Percentiles rank a stretch among this genome's conserved stretches.
phyloP scores from a whole-genome alignment of 768 basidiomycete species.

The Lentinula sp. region DNA sequence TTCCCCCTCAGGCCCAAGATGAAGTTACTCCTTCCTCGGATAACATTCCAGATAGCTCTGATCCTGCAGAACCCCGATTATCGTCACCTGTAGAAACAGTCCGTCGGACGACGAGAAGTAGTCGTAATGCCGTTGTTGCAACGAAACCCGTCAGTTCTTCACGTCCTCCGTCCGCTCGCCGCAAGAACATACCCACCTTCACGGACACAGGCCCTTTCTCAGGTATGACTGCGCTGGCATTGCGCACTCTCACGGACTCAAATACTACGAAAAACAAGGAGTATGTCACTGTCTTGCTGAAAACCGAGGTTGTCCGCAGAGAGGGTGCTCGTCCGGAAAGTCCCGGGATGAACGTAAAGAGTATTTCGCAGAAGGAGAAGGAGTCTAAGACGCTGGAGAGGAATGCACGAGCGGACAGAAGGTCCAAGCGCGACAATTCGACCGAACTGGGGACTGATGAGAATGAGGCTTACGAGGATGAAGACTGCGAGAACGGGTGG shows the following conservation, averaged over 20 bases:
- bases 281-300: slow-evolving; percentile 52
- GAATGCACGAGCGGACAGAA: slow-evolving; percentile 53
- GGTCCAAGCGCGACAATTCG: slow-evolving; percentile 40
- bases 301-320: slow-evolving; percentile 66
- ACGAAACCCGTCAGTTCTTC: not conserved
- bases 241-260: slow-evolving; percentile 63
- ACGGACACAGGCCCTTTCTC: slow-evolving; percentile 41
- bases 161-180: not conserved
- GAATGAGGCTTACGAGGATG: slow-evolving; percentile 14
- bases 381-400: slow-evolving; percentile 54
- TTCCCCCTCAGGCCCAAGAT: not conserved
- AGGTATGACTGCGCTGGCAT: slow-evolving; percentile 62
- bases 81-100: not conserved
- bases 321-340: slow-evolving; percentile 72
- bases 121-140: not conserved
- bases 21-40: not conserved
- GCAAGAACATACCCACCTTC: not conserved
- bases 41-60: not conserved
- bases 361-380: slow-evolving; percentile 58
- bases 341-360: slow-evolving; percentile 69
- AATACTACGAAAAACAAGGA: slow-evolving; percentile 74
- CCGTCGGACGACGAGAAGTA: slow-evolving; percentile 6
- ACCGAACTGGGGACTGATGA: slow-evolving; percentile 24
- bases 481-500: slow-evolving; percentile 11
- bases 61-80: not conserved